Base-by-base conservation (phyloP, 257 asterid species). In the Osmanthus fragrans region DNA sequence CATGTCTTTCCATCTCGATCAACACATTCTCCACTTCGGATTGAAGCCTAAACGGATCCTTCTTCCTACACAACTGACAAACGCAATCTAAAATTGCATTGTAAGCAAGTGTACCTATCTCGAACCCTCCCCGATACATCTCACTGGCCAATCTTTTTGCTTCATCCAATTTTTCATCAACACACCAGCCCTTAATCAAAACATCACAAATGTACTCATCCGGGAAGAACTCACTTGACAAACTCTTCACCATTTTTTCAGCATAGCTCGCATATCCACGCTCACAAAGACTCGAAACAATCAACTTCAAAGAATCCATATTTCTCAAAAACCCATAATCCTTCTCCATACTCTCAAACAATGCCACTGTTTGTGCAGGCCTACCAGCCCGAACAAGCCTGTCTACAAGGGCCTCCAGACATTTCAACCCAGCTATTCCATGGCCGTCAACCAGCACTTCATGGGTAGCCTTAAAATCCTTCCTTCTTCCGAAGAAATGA, bases 121-220 rank as follows among this genome's bases (percentile, higher is more conserved):
- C 94, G 64, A 92, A 96, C 63, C 99, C 98, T 73, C 99, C 99
- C 70, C 96, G 82, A 80, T 80, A 77, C 97, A 93, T 93, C 82
- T 96, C 99, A 71, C 76, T 93, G 27, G 83, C 89, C 82, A 96
- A 86, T 80, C 99, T 79, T 71, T 82, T 85, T 1, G 88, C 99
- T 78, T 92, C 97, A 0, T 93, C 97, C 16, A 93, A 82, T 76
- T 96, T 92, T 74, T 81, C 96, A 84, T 87, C 95, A n/a, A 89
- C 82, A 70, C 98, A 93, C 98, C 99, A 96, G 66, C 98, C 97
- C 16, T 71, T 82, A 13, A 96, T 84, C 90, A 96, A 80, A 27
- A 79, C 77, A 82, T 96, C 97, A 79, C 98, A 93, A n/a, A 93
- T 80, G 56, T 81, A 54, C 79, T 92, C 92, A 74, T 96, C 95